Percentiles rank a stretch among this genome's conserved stretches.
Evolutionary conservation across 495 filamentous ascomycete species (phyloP).

Genomic region (Penicillium canescens): DNA sequence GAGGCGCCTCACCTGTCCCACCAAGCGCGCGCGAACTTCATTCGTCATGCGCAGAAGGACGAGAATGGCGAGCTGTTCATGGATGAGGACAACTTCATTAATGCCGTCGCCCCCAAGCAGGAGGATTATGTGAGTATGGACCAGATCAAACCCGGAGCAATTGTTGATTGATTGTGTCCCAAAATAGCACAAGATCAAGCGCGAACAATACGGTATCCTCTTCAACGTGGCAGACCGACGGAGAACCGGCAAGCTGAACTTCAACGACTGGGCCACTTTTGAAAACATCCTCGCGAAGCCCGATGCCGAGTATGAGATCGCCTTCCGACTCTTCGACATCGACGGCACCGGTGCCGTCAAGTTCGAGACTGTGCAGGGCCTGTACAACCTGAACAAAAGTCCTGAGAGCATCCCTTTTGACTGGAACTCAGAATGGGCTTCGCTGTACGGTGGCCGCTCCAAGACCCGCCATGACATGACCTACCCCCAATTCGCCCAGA

Average conservation of each 20-base stretch:
- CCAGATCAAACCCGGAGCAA: background rate
- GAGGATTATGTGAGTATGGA: constrained; percentile 81
- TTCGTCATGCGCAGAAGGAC: constrained; percentile 74
- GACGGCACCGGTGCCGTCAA: constrained; percentile 80
- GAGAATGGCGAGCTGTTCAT: constrained; percentile 77
- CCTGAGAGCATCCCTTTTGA: constrained; percentile 85
- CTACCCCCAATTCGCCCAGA: constrained; percentile 96
- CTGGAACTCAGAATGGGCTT: constrained; percentile 98
- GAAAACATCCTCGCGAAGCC: constrained; percentile 91
- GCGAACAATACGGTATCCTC: constrained; percentile 90
- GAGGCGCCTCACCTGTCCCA: constrained; percentile 64
- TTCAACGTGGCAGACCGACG: constrained; percentile 85
- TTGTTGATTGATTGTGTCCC: constrained; percentile 17
- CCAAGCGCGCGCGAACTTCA: constrained; percentile 71
- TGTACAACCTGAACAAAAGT: constrained; percentile 83
- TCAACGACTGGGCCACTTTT: constrained; percentile 89
- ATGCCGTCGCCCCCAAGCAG: constrained; percentile 81
- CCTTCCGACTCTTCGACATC: constrained; percentile 91
- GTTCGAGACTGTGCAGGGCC: constrained; percentile 76
- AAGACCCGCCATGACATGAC: constrained; percentile 84
- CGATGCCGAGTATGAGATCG: constrained; percentile 98
- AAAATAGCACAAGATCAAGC: constrained; percentile 89
- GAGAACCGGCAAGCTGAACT: constrained; percentile 65
- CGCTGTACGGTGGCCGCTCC: constrained; percentile 84
- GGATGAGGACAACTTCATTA: constrained; percentile 80